Conservation (phyloP, 257 asterid species). For the Penstemon barbatus region DNA sequence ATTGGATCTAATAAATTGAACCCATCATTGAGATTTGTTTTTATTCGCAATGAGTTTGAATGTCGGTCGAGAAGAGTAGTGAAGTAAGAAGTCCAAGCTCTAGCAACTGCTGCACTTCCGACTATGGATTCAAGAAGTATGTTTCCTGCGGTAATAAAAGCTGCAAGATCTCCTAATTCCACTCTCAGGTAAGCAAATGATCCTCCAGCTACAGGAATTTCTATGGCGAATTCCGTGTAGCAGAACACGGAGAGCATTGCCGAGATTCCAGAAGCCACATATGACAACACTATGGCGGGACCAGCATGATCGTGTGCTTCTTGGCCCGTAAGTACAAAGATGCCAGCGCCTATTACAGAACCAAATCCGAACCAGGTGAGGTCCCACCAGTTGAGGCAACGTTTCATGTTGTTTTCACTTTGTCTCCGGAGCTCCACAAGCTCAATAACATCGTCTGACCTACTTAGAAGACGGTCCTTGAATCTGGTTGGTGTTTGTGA, state of each 20-base stretch:
- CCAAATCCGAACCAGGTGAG: conserved; percentile 76
- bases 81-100: conserved; percentile 70
- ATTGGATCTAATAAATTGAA: conserved; percentile 53
- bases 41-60: conserved; percentile 48
- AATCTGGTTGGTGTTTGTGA: conserved; percentile 42
- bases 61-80: conserved; percentile 51
- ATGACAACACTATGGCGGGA: conserved; percentile 55
- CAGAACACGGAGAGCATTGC: conserved; percentile 71
- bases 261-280: conserved; percentile 60
- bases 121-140: conserved; percentile 59
- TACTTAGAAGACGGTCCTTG: conserved; percentile 51
- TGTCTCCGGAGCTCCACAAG: conserved; percentile 48
- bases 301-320: conserved; percentile 66
- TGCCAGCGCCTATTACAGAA: conserved; percentile 64
- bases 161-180: conserved; percentile 61
- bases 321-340: conserved; percentile 65
- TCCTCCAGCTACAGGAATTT: conserved; percentile 63
- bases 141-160: conserved; percentile 59
- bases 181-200: conserved; percentile 61
- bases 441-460: conserved; percentile 50
- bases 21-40: conserved; percentile 39
- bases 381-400: conserved; percentile 75
- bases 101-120: conserved; percentile 59
- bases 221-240: conserved; percentile 62
- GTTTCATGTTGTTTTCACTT: conserved; percentile 63